A percentile compares a stretch with the other conserved stretches of the same genome.
phyloP scores from a whole-genome alignment of 2,329 filamentous ascomycete species.

The Ascomycota sp. region DNA sequence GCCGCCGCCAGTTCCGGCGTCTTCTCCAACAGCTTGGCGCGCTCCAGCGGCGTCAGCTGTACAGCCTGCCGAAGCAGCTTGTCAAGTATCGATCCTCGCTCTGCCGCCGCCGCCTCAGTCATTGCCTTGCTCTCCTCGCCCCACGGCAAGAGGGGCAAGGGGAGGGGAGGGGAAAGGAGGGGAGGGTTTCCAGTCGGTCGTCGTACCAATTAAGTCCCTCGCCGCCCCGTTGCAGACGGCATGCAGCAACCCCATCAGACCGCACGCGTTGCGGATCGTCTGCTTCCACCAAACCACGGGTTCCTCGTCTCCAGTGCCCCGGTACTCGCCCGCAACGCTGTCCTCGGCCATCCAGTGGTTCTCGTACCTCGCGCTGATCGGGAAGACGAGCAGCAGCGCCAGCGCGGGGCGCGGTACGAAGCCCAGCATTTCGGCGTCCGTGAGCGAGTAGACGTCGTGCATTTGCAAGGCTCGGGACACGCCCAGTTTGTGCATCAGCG shows the following conservation, averaged over 20 bases:
- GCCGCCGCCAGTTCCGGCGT: slow-evolving; percentile 56
- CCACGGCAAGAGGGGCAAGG: no score
- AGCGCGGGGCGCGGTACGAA: slow-evolving; percentile 78
- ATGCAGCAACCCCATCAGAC: slow-evolving; percentile 74
- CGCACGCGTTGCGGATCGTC: slow-evolving; percentile 86
- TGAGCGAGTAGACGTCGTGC: slow-evolving; percentile 83
- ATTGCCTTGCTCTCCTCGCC: no score
- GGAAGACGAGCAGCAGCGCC: slow-evolving; percentile 82
- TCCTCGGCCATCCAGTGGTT: slow-evolving; percentile 58
- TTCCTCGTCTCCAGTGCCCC: slow-evolving; percentile 44
- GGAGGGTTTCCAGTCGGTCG: not conserved
- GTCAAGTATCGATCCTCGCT: slow-evolving; percentile 34
- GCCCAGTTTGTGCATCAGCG: slow-evolving; percentile 64
- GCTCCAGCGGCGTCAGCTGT: slow-evolving; percentile 41
- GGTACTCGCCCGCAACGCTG: slow-evolving; percentile 38
- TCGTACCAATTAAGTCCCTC: slow-evolving; percentile 33
- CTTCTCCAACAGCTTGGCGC: slow-evolving; percentile 58
- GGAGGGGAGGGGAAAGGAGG: no score
- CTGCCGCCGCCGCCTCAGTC: no score
- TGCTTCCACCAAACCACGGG: slow-evolving; percentile 87
- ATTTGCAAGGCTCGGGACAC: slow-evolving; percentile 58
- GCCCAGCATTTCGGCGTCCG: slow-evolving; percentile 63
- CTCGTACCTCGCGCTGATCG: slow-evolving; percentile 63
- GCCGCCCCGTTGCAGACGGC: slow-evolving; percentile 61
- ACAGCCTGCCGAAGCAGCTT: slow-evolving; percentile 49